phyloP scores from a whole-genome alignment of 1,139 yeast species.

The Taphrina wiesneri region DNA sequence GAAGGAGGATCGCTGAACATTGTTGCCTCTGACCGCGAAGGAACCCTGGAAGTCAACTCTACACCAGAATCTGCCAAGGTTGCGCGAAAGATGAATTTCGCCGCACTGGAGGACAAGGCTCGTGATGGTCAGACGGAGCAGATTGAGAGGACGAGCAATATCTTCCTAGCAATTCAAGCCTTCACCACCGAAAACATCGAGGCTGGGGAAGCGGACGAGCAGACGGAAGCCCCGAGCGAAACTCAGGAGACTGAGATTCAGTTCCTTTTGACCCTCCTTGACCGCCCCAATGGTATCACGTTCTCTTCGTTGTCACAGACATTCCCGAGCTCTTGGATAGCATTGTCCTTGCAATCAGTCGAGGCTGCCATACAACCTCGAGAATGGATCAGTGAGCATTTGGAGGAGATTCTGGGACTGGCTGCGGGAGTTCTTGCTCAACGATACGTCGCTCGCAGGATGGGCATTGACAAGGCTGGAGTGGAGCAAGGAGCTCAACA shows the following conservation, averaged over 20 bases:
- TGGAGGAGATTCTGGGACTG: conserved; percentile 75
- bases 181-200: conserved; percentile 43
- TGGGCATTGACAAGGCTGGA: conserved; percentile 56
- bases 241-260: conserved; percentile 42
- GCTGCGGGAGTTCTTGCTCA: conserved; percentile 87
- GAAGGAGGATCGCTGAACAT: conserved; percentile 52
- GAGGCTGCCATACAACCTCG: conserved; percentile 58
- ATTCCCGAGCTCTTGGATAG: conserved; percentile 85
- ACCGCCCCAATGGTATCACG: conserved; percentile 72
- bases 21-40: conserved; percentile 18
- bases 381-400: conserved; percentile 95
- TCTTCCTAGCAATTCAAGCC: conserved; percentile 11
- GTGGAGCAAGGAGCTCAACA: neutral
- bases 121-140: conserved; percentile 1
- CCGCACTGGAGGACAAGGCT: conserved; percentile 14
- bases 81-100: conserved; percentile 16
- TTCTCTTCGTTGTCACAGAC: conserved; percentile 80
- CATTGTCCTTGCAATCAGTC: conserved; percentile 61
- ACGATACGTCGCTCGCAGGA: conserved; percentile 82
- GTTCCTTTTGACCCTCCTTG: conserved; percentile 73
- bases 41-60: conserved; percentile 2
- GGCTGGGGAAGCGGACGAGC: conserved; percentile 40
- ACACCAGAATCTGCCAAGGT: neutral
- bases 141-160: conserved; percentile 3
- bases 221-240: conserved; percentile 35